A percentile compares a stretch with the other conserved stretches of the same genome.
These are phyloP conservation scores for Eimeria praecox DNA, from an alignment of 169 alveolate species.

Conservation along the genomic window DNA sequence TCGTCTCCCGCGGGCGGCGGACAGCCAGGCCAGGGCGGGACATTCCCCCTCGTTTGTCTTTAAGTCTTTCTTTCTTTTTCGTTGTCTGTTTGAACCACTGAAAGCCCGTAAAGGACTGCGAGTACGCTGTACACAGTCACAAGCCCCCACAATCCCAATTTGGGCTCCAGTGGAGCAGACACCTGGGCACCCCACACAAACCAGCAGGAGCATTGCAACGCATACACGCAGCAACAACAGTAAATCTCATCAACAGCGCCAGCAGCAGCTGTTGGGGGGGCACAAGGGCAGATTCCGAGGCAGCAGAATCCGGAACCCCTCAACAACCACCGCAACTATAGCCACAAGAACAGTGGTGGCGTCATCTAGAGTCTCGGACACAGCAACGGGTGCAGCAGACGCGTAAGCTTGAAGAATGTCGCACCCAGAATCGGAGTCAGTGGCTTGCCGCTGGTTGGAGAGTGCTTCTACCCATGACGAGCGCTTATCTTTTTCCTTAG, in stretches of 20 bases:
- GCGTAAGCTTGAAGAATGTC: neutral
- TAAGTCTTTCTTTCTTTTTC: neutral
- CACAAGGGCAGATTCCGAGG: neutral
- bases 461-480: neutral
- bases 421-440: neutral
- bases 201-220: neutral
- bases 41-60: neutral
- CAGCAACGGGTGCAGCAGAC: conserved; percentile 8
- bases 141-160: neutral
- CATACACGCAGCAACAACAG: neutral
- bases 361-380: neutral
- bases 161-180: neutral
- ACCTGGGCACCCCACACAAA: neutral
- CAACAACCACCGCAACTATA: neutral
- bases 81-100: neutral
- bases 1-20: neutral
- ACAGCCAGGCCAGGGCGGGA: neutral
- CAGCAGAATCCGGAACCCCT: neutral
- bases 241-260: neutral
- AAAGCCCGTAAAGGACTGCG: neutral
- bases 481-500: neutral
- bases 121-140: neutral
- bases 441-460: conserved; percentile 29
- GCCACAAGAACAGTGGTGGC: neutral
- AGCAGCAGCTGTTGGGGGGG: neutral